These are phyloP conservation scores for Apiosordaria backusii DNA, from an alignment of 495 filamentous ascomycete genomes.

Conservation along the genomic window DNA sequence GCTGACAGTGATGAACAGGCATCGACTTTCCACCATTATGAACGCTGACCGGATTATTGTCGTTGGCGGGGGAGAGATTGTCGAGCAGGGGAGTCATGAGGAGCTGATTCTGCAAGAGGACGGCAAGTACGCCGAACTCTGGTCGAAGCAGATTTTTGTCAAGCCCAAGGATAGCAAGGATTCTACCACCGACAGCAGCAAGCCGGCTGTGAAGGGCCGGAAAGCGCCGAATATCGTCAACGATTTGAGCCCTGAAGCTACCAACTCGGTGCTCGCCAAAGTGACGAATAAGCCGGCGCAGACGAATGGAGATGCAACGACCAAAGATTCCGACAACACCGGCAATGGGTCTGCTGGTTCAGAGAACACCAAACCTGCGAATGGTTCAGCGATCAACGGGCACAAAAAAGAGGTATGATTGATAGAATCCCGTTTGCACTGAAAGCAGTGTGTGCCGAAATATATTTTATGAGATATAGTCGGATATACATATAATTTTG, in stretches of 20 bases:
- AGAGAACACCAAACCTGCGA: conserved; percentile 23
- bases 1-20: conserved; percentile 35
- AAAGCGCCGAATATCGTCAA: conserved; percentile 40
- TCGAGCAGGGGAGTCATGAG: conserved; percentile 62
- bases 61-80: conserved; percentile 59
- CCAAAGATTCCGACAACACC: conserved; percentile 6
- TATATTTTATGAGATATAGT: not conserved
- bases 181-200: conserved; percentile 21
- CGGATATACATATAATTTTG: conserved; percentile 35
- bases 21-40: conserved; percentile 68
- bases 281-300: conserved; percentile 24
- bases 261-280: conserved; percentile 37
- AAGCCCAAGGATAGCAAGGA: conserved; percentile 44
- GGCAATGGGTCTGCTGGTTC: conserved; percentile 7
- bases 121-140: conserved; percentile 62
- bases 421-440: conserved; percentile 18
- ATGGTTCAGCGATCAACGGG: conserved; percentile 5
- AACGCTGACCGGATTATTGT: conserved; percentile 66
- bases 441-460: not conserved
- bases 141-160: conserved; percentile 57
- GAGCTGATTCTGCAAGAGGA: conserved; percentile 49
- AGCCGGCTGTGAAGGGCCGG: conserved; percentile 23
- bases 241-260: conserved; percentile 35
- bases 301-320: conserved; percentile 5
- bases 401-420: conserved; percentile 47